A percentile compares a stretch with the other conserved stretches of the same genome.
phyloP scores from a whole-genome alignment of 257 asterid genomes.

The Cruciata laevipes region DNA sequence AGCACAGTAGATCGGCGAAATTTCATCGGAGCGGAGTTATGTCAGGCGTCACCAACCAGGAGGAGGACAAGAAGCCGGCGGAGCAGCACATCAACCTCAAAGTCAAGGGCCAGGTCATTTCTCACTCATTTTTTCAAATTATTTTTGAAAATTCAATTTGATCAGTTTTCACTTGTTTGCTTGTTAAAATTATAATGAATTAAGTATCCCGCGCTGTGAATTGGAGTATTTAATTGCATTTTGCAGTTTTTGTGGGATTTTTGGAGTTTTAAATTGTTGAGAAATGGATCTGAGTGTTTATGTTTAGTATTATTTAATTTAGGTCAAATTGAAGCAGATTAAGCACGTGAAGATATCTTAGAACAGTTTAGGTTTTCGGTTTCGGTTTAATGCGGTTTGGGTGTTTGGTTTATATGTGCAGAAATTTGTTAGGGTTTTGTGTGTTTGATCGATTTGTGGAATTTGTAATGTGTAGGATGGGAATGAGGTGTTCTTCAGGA shows the following conservation, averaged over 20 bases:
- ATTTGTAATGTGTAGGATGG: conserved; percentile 28
- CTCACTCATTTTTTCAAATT: neutral
- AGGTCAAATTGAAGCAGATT: neutral
- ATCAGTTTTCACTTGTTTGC: neutral
- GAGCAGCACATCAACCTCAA: conserved; percentile 33
- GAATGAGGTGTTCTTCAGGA: conserved; percentile 31
- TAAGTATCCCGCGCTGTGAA: neutral
- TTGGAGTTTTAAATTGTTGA: neutral
- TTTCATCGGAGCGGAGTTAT: neutral
- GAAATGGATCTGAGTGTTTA: neutral
- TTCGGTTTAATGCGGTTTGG: neutral
- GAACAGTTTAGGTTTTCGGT: neutral
- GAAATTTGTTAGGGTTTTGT: neutral
- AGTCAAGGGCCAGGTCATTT: conserved; percentile 42
- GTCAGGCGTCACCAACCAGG: conserved; percentile 16
- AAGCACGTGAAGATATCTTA: neutral
- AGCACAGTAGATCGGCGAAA: neutral
- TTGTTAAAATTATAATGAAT: neutral
- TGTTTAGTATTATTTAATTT: neutral
- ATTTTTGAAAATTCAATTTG: neutral
- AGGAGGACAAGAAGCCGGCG: conserved; percentile 34
- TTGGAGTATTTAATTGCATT: neutral
- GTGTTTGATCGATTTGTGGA: neutral
- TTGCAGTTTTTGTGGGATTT: neutral
- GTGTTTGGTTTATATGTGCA: neutral